Base-by-base conservation (phyloP, 208 protist species). In the Acanthamoeba culbertsoni region DNA sequence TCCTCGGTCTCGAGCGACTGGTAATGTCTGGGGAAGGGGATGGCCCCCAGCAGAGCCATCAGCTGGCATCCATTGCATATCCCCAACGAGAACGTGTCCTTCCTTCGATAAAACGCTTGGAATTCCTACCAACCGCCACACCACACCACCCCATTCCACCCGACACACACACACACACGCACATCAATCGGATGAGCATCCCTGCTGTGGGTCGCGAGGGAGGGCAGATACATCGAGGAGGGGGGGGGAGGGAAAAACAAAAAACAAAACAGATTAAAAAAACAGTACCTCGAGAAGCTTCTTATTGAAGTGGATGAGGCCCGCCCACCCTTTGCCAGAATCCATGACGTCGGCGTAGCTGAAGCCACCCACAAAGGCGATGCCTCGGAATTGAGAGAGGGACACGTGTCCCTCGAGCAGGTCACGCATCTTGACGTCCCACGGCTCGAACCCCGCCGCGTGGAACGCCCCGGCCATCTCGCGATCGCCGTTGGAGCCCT, bases 341-440 rank as follows among this genome's bases (percentile, higher is more conserved):
- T 96, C 96, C 57, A 97, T 73, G 23, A 97, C 96, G 88, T 97
- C 96, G 48, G 92, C 95, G 82, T 97, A 97, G 16, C 93, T 90
- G 95, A 97, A 97, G 7, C 97, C 97, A 53, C 97, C 97, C 37
- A 97, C 96, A 79, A 97, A 97, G 42, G 96, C 97, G 63, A 97
- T 63, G 86, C 97, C 97, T 35, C 91, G 93, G 93, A 97, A 97
- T 42, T 86, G 82, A 20, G 46, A 46, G 33, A 97, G 93, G 2
- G 35, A 28, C 16, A 97, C 65, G 31, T 82, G 51, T 20, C 86
- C 94, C 35, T 20, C 51, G 3, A 95, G 31, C 4, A 97, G 35
- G 91, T 97, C 96, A 28, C 48, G 55, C 93, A 96, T 94, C 33
- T 93, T 95, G n/a, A 97, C 82, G 92, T 97, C 96, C 92, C 94